phyloP scores from a whole-genome alignment of 1,139 yeast genomes.

The Scheffersomyces parashehatae region DNA sequence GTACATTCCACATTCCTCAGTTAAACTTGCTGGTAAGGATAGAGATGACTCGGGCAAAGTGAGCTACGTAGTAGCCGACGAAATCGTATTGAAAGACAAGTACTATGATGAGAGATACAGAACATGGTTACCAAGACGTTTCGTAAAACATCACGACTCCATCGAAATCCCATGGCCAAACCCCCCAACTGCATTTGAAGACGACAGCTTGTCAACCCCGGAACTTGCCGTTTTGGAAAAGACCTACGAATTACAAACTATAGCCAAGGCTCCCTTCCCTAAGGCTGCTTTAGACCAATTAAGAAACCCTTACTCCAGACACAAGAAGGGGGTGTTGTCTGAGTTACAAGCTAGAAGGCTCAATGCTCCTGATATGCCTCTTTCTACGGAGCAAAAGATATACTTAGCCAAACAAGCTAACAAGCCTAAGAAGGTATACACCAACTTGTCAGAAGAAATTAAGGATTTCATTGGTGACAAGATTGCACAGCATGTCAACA shows the following conservation, averaged over 20 bases:
- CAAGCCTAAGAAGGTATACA: conserved; percentile 46
- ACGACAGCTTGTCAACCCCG: conserved; percentile 59
- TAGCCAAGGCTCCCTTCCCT: conserved; percentile 72
- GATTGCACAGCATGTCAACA: conserved; percentile 57
- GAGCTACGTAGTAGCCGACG: conserved; percentile 71
- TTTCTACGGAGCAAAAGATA: conserved; percentile 62
- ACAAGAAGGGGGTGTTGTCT: conserved; percentile 57
- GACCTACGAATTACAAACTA: conserved; percentile 71
- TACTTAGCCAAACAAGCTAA: conserved; percentile 58
- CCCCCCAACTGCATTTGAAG: conserved; percentile 61
- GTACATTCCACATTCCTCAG: conserved; percentile 45
- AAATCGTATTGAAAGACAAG: conserved; percentile 60
- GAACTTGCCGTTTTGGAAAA: conserved; percentile 66
- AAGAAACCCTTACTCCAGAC: conserved; percentile 68
- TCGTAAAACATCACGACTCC: conserved; percentile 65
- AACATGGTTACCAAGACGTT: conserved; percentile 74
- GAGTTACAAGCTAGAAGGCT: conserved; percentile 63
- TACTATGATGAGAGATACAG: conserved; percentile 78
- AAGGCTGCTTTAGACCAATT: conserved; percentile 62
- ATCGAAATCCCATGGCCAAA: conserved; percentile 89
- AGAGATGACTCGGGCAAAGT: conserved; percentile 65
- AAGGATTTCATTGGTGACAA: conserved; percentile 68
- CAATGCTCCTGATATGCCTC: conserved; percentile 78
- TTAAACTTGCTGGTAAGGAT: conserved; percentile 76
- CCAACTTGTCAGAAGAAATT: conserved; percentile 64